Percentiles rank a stretch among this genome's conserved stretches.
phyloP scores from a whole-genome alignment of 306 rosid species.

The Heteromeles arbutifolia region DNA sequence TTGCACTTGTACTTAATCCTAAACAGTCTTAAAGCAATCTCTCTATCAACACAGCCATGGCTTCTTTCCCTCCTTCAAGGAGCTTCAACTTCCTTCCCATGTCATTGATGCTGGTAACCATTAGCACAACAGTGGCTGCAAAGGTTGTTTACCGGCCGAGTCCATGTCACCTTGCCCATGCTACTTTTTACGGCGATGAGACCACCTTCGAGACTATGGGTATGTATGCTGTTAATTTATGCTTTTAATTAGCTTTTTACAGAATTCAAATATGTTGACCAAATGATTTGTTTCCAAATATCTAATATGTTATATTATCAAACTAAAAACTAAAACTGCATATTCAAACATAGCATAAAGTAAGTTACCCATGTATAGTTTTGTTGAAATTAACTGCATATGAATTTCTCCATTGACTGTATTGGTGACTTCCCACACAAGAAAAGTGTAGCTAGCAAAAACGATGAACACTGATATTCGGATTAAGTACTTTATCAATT shows the following conservation, averaged over 20 bases:
- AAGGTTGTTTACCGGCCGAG: constrained; percentile 44
- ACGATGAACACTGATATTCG: too few species aligned
- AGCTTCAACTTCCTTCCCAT: constrained; percentile 25
- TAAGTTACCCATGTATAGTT: too few species aligned
- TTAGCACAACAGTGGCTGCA: constrained; percentile 14
- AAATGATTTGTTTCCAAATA: too few species aligned
- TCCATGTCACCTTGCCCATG: constrained; percentile 60
- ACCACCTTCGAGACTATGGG: constrained; percentile 84
- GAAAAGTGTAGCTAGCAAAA: too few species aligned
- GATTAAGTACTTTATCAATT: neutral
- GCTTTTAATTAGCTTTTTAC: too few species aligned
- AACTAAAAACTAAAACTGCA: too few species aligned
- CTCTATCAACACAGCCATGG: constrained; percentile 28
- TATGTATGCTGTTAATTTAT: constrained; percentile 3
- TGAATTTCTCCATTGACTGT: neutral
- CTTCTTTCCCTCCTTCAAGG: constrained; percentile 29
- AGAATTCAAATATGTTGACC: too few species aligned
- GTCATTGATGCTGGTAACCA: constrained; percentile 23
- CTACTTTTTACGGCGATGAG: constrained; percentile 92
- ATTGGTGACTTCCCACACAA: neutral
- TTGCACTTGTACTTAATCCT: constrained; percentile 6
- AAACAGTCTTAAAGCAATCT: neutral
- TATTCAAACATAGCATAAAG: too few species aligned
- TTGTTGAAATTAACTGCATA: too few species aligned
- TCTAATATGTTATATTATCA: too few species aligned